phyloP scores from a whole-genome alignment of 1,284 basidiomycete species.

The Austroboletus niveus region DNA sequence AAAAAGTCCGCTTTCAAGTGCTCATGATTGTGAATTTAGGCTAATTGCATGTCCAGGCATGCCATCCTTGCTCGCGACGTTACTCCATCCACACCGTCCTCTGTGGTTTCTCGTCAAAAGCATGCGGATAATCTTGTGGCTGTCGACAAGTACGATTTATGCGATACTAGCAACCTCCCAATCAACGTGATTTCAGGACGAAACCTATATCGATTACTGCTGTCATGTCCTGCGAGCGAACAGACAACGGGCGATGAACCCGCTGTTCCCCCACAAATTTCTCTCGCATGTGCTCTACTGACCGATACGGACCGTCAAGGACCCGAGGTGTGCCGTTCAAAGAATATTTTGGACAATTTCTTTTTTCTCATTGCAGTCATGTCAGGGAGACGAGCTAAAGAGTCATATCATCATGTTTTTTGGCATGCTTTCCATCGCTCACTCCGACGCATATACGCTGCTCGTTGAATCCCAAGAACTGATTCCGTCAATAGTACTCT shows the following conservation, averaged over 20 bases:
- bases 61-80: conserved; percentile 41
- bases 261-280: conserved; percentile 47
- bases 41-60: conserved; percentile 40
- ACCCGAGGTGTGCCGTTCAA: conserved; percentile 39
- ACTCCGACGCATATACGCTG: conserved; percentile 47
- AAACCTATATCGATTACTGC: conserved; percentile 39
- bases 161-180: conserved; percentile 15
- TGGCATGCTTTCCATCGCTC: conserved; percentile 51
- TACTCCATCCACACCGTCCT: conserved; percentile 52
- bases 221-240: conserved; percentile 29
- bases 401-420: conserved; percentile 54
- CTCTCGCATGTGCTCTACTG: conserved; percentile 50
- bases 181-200: conserved; percentile 34
- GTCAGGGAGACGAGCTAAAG: conserved; percentile 43
- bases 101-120: conserved; percentile 46
- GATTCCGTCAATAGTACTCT: conserved; percentile 60
- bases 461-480: conserved; percentile 53
- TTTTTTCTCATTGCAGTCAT: conserved; percentile 2
- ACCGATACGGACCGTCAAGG: conserved; percentile 43
- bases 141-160: conserved; percentile 53
- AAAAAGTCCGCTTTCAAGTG: neutral
- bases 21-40: conserved; percentile 28
- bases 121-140: conserved; percentile 47
- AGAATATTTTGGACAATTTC: neutral
- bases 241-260: conserved; percentile 7